A percentile compares a stretch with the other conserved stretches of the same genome.
Conservation (phyloP, 2,329 filamentous ascomycete species). For the Fusarium sp. region DNA sequence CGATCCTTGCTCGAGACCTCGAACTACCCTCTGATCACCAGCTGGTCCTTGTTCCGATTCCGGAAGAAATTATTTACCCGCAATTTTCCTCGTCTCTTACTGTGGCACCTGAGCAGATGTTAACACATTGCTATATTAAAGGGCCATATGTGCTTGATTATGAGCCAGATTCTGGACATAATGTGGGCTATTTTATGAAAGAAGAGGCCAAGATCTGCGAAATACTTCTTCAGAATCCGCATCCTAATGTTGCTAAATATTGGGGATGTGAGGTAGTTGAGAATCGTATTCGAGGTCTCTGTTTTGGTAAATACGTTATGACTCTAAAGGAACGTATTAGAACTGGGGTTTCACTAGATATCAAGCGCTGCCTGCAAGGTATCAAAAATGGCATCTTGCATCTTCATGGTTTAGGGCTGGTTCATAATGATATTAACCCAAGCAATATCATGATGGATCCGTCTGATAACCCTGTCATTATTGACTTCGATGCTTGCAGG, state of each 20-base stretch:
- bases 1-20: too few species aligned
- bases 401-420: not conserved
- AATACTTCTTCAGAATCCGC: too few species aligned
- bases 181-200: too few species aligned
- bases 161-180: too few species aligned
- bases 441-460: not conserved
- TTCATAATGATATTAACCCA: not conserved
- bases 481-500: not conserved
- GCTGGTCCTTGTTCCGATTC: too few species aligned
- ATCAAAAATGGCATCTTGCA: not conserved
- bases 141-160: too few species aligned
- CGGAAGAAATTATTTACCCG: too few species aligned
- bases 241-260: not conserved
- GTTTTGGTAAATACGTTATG: not conserved
- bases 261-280: not conserved
- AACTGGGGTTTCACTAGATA: not conserved
- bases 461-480: not conserved
- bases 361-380: not conserved
- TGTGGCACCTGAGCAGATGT: too few species aligned
- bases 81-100: too few species aligned
- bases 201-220: too few species aligned
- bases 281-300: not conserved
- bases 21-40: too few species aligned
- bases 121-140: too few species aligned
- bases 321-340: not conserved